A percentile compares a stretch with the other conserved stretches of the same genome.
Evolutionary conservation across 257 asterid genomes (phyloP).

Genomic region (Leonotis leonurus): DNA sequence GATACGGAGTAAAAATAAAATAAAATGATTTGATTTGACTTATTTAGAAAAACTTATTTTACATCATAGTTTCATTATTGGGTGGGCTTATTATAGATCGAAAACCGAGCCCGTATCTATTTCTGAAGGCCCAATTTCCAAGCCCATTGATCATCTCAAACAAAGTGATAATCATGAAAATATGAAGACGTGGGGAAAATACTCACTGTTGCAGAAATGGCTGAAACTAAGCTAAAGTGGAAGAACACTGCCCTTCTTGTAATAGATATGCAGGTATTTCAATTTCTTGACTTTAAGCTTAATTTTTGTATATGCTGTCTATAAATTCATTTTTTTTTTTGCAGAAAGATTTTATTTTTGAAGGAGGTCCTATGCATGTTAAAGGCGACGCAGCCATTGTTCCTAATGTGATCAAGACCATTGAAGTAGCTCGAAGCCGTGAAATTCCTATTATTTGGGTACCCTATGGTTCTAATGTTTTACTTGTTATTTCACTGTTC

Average conservation of each 20-base stretch:
- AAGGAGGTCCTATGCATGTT: constrained; percentile 58
- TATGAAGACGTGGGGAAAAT: not conserved
- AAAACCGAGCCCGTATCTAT: too few species aligned
- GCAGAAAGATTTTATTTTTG: constrained; percentile 73
- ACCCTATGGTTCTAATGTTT: not conserved
- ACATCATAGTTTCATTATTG: too few species aligned
- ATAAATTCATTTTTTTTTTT: not conserved
- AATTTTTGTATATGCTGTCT: not conserved
- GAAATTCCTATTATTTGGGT: constrained; percentile 75
- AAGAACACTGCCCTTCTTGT: constrained; percentile 71
- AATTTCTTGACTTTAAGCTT: not conserved
- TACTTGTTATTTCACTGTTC: not conserved
- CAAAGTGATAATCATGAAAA: not conserved
- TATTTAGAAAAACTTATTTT: too few species aligned
- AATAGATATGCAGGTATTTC: constrained; percentile 79
- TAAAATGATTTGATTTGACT: too few species aligned
- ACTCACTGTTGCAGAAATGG: constrained; percentile 48
- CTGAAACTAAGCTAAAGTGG: constrained; percentile 40
- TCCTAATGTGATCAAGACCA: constrained; percentile 54
- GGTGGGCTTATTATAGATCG: too few species aligned
- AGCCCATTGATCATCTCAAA: too few species aligned
- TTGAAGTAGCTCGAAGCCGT: constrained; percentile 66
- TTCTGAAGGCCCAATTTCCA: not conserved
- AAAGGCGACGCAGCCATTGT: constrained; percentile 63
- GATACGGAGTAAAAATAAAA: too few species aligned